Evolutionary conservation across 768 basidiomycete genomes (phyloP), one percentile per base, ranked within the genome.

Genomic region (Kondoa subrosea): DNA sequence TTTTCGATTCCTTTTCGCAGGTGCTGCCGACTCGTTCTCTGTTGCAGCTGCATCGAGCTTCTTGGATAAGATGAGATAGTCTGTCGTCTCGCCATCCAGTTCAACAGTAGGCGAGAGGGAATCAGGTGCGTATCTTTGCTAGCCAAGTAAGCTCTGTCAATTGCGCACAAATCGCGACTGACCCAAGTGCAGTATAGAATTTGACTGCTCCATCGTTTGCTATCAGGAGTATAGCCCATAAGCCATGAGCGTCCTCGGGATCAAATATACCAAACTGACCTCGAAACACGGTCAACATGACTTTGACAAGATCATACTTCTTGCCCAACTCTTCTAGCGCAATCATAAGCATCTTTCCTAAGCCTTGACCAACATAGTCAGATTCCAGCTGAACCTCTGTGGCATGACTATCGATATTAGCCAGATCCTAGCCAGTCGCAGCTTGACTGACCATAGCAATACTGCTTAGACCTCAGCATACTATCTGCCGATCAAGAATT

Each of bases 261-360:
- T 8, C 8, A 50, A 50, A 8, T 8, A 50, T 50, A 21, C 40
- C 8, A 8, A 21, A 50, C 77, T n/a, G 34, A 88, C 88, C 80
- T 81, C 84, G 85, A 71, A 90, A 81, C 1, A 84, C 86, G 0
- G 89, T 91, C 17, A 91, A 81, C 80, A 85, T 82, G 30, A 87
- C 76, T 74, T 85, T 88, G 50, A 83, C 77, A 85, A 90, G 86
- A 1, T 74, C 69, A 78, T 81, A 86, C 56, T 72, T 74, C 16
- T 72, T 73, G 3, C 82, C 84, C 17, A 89, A 81, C 4, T 76
- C 76, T 26, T 77, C 76, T 25, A 90, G 76, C 26, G 77, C 76
- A 1, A 79, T 76, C 74, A 85, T 79, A 62, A 90, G 74, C 26
- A 75, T 72, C 68, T 76, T 82, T 0, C 88, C 89, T 0, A 87